Percentiles rank a stretch among this genome's conserved stretches.
These are phyloP conservation scores for Thelonectria discophora DNA, from an alignment of 2,329 filamentous ascomycete species.

Conservation along the genomic window DNA sequence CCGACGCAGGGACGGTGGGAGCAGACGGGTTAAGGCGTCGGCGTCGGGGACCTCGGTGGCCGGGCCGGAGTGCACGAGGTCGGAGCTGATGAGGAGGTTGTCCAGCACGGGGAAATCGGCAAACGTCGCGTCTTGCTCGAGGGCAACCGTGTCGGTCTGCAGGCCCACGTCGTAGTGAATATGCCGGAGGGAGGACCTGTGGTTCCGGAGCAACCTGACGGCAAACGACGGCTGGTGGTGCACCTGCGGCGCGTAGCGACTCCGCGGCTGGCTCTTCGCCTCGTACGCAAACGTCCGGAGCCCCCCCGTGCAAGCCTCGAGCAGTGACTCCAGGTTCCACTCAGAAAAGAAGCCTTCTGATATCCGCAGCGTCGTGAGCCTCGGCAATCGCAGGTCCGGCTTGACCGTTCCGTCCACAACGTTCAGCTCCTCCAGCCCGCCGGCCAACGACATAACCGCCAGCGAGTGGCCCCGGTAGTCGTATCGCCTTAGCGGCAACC, in stretches of 20 bases:
- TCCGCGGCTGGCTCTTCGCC: not conserved
- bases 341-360: not conserved
- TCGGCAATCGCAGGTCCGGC: not conserved
- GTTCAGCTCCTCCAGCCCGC: constrained; percentile 12
- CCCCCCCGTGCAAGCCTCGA: not conserved
- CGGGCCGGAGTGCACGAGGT: too few relatives aligned
- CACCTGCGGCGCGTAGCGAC: not conserved
- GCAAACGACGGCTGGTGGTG: not conserved
- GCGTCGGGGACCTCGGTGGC: too few relatives aligned
- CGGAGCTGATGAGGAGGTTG: not conserved
- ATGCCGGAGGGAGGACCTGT: not conserved
- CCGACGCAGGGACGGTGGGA: not conserved
- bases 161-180: not conserved
- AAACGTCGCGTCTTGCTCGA: not conserved
- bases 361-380: constrained; percentile 5
- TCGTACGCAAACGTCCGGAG: constrained; percentile 10
- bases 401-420: not conserved
- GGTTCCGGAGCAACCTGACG: not conserved
- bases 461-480: not conserved
- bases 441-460: not conserved
- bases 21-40: not conserved
- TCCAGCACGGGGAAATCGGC: not conserved
- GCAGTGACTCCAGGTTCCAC: not conserved
- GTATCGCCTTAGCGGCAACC: not conserved
- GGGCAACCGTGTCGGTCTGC: too few relatives aligned